A percentile compares a stretch with the other conserved stretches of the same genome.
These are phyloP conservation scores for Diatrype stigma DNA, from an alignment of 2,329 filamentous ascomycete genomes.

Conservation along the genomic window DNA sequence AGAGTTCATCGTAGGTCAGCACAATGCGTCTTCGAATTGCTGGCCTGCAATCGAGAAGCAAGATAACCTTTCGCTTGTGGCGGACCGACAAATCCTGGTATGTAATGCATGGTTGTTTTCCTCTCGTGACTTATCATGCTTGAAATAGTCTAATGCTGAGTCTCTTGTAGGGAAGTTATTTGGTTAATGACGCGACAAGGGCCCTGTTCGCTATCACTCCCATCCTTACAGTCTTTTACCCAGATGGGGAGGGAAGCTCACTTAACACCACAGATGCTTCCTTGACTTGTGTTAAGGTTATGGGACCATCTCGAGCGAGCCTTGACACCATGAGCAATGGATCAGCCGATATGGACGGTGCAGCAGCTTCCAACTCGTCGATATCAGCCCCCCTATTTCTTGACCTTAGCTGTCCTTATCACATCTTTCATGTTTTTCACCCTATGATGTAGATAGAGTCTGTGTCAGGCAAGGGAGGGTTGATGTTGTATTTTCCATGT, in stretches of 20 bases:
- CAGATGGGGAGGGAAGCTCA: constrained; percentile 5
- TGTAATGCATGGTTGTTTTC: not conserved
- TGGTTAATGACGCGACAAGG: not conserved
- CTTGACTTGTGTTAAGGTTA: constrained; percentile 16
- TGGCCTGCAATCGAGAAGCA: constrained; percentile 19
- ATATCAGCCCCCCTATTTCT: not conserved
- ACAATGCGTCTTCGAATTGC: constrained; percentile 17
- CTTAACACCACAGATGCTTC: constrained; percentile 13
- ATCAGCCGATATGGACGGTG: constrained; percentile 3
- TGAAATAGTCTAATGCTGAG: not conserved
- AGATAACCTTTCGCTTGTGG: constrained; percentile 13
- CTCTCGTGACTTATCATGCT: too few species aligned
- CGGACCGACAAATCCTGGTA: constrained; percentile 6
- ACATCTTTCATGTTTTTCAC: not conserved
- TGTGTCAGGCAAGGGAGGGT: too few species aligned
- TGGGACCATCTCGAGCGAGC: constrained; percentile 16
- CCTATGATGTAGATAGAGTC: too few species aligned
- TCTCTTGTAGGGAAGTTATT: constrained; percentile 5
- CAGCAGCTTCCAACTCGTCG: constrained; percentile 5
- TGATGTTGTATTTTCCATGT: too few species aligned
- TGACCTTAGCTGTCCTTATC: not conserved
- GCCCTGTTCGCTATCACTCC: constrained; percentile 18
- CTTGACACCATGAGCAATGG: constrained; percentile 8
- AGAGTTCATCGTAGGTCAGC: constrained; percentile 7
- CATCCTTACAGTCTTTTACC: constrained; percentile 19